phyloP scores from a whole-genome alignment of 495 filamentous ascomycete species.

The Hyaloscypha hepaticicola region DNA sequence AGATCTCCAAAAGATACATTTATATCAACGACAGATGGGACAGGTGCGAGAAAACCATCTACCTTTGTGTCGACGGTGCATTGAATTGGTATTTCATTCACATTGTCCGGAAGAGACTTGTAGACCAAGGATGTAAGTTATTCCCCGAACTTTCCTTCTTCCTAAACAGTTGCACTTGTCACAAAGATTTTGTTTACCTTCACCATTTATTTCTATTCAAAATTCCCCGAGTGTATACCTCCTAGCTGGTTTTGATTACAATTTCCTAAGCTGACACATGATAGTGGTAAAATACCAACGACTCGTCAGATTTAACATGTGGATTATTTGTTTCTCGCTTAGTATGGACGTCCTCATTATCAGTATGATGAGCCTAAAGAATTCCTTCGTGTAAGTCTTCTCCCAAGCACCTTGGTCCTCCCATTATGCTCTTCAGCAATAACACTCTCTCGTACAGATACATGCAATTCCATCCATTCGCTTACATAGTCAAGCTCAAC shows the following conservation, averaged over 20 bases:
- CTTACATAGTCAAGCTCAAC: constrained; percentile 54
- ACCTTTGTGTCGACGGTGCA: constrained; percentile 44
- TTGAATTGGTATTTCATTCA: constrained; percentile 52
- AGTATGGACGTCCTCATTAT: constrained; percentile 29
- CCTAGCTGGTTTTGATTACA: no score
- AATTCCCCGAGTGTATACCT: no score
- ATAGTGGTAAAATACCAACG: constrained; percentile 26
- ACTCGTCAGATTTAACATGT: constrained; percentile 25
- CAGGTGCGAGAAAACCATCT: constrained; percentile 47
- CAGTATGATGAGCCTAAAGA: constrained; percentile 17
- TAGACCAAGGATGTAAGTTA: constrained; percentile 46
- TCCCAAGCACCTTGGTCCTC: neutral
- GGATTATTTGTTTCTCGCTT: constrained; percentile 25
- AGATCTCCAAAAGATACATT: constrained; percentile 22
- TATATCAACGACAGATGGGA: constrained; percentile 50
- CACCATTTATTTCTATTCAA: no score
- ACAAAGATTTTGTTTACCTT: no score
- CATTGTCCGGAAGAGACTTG: constrained; percentile 44
- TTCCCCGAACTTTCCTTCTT: no score
- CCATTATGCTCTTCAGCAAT: neutral
- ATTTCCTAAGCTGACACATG: no score
- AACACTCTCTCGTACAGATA: constrained; percentile 39
- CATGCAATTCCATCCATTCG: constrained; percentile 52
- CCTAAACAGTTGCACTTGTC: no score
- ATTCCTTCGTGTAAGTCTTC: constrained; percentile 15